These are phyloP conservation scores for Pseudophaeomoniella oleicola DNA, from an alignment of 2,329 filamentous ascomycete species.

Conservation along the genomic window DNA sequence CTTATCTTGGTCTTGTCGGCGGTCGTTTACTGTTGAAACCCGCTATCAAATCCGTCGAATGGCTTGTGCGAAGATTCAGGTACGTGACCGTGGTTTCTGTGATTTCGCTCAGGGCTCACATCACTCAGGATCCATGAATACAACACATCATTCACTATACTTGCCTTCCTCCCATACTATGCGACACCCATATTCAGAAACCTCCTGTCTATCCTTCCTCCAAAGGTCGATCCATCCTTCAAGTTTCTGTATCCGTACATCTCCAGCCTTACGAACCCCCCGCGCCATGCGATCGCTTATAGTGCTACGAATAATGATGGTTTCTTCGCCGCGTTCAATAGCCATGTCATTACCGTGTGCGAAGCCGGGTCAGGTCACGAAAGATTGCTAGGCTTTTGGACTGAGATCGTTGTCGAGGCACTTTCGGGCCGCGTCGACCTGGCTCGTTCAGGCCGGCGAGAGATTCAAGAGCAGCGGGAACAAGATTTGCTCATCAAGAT, in stretches of 20 bases:
- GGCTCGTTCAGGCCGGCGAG: conserved; percentile 58
- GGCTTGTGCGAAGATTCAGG: conserved; percentile 84
- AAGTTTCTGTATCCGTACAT: conserved; percentile 80
- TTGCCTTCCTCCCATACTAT: conserved; percentile 89
- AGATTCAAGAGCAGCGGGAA: conserved; percentile 65
- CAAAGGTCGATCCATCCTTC: conserved; percentile 58
- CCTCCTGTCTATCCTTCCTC: conserved; percentile 71
- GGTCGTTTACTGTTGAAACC: conserved; percentile 69
- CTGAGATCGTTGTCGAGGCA: conserved; percentile 71
- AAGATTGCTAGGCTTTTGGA: conserved; percentile 78
- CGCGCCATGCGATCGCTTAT: conserved; percentile 69
- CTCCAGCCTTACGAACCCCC: conserved; percentile 58
- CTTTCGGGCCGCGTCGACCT: conserved; percentile 69
- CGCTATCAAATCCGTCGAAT: conserved; percentile 82
- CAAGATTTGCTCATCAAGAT: conserved; percentile 59
- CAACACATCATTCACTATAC: conserved; percentile 63
- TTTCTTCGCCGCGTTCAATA: conserved; percentile 64
- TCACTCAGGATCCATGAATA: conserved; percentile 80
- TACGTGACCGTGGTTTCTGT: no score
- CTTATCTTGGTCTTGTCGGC: conserved; percentile 68
- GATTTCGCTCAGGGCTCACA: no score
- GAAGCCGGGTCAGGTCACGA: conserved; percentile 59
- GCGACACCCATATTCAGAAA: conserved; percentile 72
- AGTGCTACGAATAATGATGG: conserved; percentile 63
- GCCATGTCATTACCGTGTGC: conserved; percentile 63